Evolutionary conservation across 2,329 filamentous ascomycete species (phyloP), one percentile per base, ranked within the genome.

Genomic region (Ophiocordyceps sinensis): DNA sequence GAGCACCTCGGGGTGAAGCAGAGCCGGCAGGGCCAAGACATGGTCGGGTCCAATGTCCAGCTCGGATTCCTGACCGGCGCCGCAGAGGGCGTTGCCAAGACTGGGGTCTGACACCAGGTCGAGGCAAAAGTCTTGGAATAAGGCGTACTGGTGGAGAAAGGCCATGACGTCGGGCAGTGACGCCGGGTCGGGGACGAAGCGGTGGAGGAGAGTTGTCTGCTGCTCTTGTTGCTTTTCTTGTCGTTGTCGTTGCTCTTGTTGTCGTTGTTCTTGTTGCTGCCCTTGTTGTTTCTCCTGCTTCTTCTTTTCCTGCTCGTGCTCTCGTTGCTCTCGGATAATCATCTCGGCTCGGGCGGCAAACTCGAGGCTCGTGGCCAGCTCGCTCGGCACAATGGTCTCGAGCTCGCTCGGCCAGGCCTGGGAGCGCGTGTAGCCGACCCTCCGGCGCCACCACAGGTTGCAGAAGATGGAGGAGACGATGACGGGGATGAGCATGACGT

Each of bases 401-500:
- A 43, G 36, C 11, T 29, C 23, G 26, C 7, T 19, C 2, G 34
- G 15, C 7, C 26, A 40, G 32, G 21, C 31, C 40, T 13, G 30
- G 17, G 39, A 30, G 7, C 50, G 46, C 3, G 46, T 41, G 42
- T 74, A 73, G 1, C 68, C 68, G 2, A 73, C 58, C 19, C 60
- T 53, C 4, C 51, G 51, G 2, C 69, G 54, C 66, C 67, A 73
- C 52, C 67, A 64, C n/a, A 61, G 53, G 39, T 73, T 73, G 49
- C 65, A 66, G 8, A 63, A 52, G 2, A 68, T 55, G 1, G 67
- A 61, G 0, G 61, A 55, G 3, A 67, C 42, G 9, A 74, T 67
- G 45, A 71, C 71, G 0, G 70, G 71, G 3, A 67, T 57, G 5
- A 74, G 52, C 0, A 73, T 57, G 0, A 71, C 56, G 38, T 75